Evolutionary conservation across 2,329 filamentous ascomycete genomes (phyloP), one percentile per base, ranked within the genome.

Genomic region (Ophioceras dolichostomum): DNA sequence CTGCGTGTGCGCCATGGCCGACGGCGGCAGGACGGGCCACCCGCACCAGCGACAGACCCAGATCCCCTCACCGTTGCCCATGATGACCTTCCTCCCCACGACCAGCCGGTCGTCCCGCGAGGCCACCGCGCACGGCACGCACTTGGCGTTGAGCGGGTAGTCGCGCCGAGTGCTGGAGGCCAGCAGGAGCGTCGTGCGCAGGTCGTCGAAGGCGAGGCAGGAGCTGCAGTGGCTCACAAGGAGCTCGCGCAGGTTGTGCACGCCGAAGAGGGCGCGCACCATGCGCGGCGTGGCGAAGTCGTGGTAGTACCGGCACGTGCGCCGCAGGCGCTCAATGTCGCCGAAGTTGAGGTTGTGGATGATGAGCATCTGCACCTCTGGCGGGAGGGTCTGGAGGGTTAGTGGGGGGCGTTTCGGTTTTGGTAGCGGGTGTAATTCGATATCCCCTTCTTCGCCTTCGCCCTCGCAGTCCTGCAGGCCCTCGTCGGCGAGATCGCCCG

Each of bases 11-110:
- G 54, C 53, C 43, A 47, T 54, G 8, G 53, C 54, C 10, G 48
- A 41, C 19, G 47, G 48, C 4, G 41, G 40, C 5, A 47, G 44
- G 22, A 64, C 50, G 7, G 62, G 63, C 40, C 49, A 56, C 0
- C 64, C 62, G 46, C 64, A 67, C 54, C 61, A 67, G 6, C 63
- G 56, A 32, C 64, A 68, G 10, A 62, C 51, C 51, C 55, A 64
- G 20, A 56, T 53, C 4, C 43, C 46, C 9, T 47, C 43, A 14
- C 47, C 46, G 31, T 59, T 59, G 5, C 52, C 61, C 30, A 67
- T 50, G 0, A 45, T 45, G n/a, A 63, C 53, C 44, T 48, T 51
- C n/a, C 47, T 45, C 5, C 62, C 62, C 4, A 63, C 52, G 17
- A 47, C 46, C 10, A 65, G 52, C 14, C 49, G 47, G 7, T 59